Conservation (phyloP, 129 eudicot genomes). For the Silybum marianum region DNA sequence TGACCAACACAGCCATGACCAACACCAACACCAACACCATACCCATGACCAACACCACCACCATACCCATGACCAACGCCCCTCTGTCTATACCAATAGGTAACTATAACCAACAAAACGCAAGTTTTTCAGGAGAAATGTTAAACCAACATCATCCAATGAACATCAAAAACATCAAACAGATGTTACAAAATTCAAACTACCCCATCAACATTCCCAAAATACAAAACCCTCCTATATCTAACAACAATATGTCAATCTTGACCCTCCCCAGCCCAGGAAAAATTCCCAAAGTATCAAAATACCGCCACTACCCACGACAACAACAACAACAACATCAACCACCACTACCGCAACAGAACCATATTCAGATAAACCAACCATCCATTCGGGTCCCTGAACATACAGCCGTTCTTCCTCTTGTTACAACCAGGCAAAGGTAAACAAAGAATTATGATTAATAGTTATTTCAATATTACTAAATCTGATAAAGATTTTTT, state of each 20-base stretch:
- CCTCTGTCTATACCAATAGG: not conserved
- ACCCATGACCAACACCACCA: not conserved
- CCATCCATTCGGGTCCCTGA: slow-evolving; percentile 22
- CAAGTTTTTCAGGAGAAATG: slow-evolving; percentile 21
- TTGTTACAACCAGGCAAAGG: slow-evolving; percentile 58
- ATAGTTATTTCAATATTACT: not conserved
- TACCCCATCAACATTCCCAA: slow-evolving; percentile 41
- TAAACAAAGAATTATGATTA: slow-evolving; percentile 8
- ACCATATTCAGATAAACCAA: slow-evolving; percentile 31
- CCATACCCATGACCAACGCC: not conserved
- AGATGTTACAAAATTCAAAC: slow-evolving; percentile 48
- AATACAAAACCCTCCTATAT: slow-evolving; percentile 11
- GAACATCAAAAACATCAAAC: slow-evolving; percentile 23
- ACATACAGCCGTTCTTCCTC: slow-evolving; percentile 6
- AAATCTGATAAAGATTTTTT: not conserved
- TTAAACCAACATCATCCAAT: slow-evolving; percentile 47
- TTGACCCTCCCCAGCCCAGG: slow-evolving; percentile 51
- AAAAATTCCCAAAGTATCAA: slow-evolving; percentile 36
- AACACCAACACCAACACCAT: too few relatives aligned
- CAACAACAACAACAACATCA: slow-evolving; percentile 18
- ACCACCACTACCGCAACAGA: not conserved
- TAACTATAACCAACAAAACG: not conserved
- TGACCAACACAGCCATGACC: not conserved
- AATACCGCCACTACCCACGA: slow-evolving; percentile 1
- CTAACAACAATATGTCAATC: slow-evolving; percentile 33